Evolutionary conservation across 208 protist species (phyloP).

Genomic region (Leishmania mexicana): DNA sequence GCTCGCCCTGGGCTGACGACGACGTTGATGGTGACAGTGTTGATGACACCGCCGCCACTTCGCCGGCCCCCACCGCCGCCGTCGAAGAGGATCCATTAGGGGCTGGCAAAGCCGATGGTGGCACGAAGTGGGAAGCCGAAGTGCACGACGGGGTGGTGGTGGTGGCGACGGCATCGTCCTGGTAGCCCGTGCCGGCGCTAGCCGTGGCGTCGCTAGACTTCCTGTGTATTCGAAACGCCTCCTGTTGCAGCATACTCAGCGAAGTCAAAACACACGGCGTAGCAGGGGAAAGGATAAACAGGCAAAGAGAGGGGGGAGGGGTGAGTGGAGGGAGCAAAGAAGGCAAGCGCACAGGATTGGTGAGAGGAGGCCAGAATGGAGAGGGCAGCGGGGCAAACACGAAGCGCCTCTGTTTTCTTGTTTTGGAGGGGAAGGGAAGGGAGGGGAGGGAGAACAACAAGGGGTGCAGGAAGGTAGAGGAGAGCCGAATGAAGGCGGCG

Average conservation of each 20-base stretch:
- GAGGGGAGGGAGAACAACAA: background rate
- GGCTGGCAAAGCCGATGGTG: background rate
- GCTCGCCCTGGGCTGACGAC: background rate
- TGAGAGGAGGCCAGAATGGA: background rate
- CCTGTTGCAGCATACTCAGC: slow-evolving; percentile 22
- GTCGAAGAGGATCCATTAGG: background rate
- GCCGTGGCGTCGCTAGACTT: background rate
- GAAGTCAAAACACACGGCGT: background rate
- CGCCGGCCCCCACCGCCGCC: background rate
- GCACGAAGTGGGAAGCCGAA: background rate
- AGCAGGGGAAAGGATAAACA: background rate
- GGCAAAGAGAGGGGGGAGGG: background rate
- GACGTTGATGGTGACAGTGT: background rate
- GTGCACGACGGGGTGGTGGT: background rate
- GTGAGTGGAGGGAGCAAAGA: background rate
- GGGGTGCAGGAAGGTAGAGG: background rate
- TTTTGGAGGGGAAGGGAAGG: no score
- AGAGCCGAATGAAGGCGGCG: background rate
- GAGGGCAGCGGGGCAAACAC: background rate
- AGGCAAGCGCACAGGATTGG: background rate
- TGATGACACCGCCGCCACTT: background rate
- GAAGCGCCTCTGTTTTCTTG: background rate
- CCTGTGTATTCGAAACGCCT: slow-evolving; percentile 47
- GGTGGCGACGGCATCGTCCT: background rate
- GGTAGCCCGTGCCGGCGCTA: background rate